Base-by-base conservation (phyloP, 139 green algal genomes). In the Eudorina sp. region DNA sequence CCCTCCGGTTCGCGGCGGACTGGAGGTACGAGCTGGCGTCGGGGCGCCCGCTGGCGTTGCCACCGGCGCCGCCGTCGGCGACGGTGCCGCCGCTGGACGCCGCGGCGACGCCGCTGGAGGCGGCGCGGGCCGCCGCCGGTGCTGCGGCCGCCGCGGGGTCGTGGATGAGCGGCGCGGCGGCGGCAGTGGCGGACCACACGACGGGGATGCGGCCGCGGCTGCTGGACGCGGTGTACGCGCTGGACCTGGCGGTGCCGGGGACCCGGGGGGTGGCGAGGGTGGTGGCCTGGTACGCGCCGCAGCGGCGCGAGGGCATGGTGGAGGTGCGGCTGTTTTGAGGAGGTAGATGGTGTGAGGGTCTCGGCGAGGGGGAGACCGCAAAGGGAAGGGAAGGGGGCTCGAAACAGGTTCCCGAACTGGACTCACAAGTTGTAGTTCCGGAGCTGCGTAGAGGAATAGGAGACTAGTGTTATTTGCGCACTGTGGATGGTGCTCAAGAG, bases 281-380 rank as follows among this genome's bases (percentile, higher is more conserved):
- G 55, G 92, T 92, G n/a, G 90, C 90, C 2, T 97, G 95, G 95
- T 96, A 88, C 38, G 89, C 92, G 21, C 94, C 95, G 0, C 75
- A 85, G 36, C 89, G 94, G 29, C 84, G 88, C 36, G 94, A 97
- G 91, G 94, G 70, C 55, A 95, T 95, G 93, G 31, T 92, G 29
- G 94, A 96, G 90, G 60, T 97, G 64, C 62, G 93, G 11, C 88
- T 96, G 74, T 90, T 94, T 51, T 94, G 48, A 66, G 51, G 31
- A 23, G 23, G 0, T n/a, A 16, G 55, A 21, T 34, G 58, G 58
- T 14, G 21, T 27, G 58, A 68, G n/a, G n/a, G n/a, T n/a, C n/a
- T n/a, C n/a, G n/a, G n/a, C n/a, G n/a, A n/a, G n/a, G n/a, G n/a
- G n/a, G n/a, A n/a, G n/a, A n/a, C n/a, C n/a, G n/a, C n/a, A n/a